phyloP scores from a whole-genome alignment of 805 yeast genomes.

The Wickerhamiella slavikovae region DNA sequence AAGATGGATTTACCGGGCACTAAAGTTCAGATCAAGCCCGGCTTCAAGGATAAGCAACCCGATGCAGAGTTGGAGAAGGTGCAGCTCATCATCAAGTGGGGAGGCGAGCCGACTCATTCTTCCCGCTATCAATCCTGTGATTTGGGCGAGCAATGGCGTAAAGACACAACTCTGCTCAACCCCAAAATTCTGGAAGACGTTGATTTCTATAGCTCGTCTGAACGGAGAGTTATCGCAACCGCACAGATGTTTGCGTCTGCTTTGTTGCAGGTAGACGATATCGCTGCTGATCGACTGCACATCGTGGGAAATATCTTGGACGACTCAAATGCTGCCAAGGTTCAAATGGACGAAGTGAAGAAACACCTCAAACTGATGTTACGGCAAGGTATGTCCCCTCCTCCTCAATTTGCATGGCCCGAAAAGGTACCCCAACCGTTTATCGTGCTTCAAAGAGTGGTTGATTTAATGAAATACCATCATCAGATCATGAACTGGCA shows the following conservation, averaged over 20 bases:
- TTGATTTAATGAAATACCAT: conserved; percentile 87
- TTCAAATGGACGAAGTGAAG: conserved; percentile 91
- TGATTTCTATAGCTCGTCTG: conserved; percentile 75
- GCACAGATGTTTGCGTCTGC: conserved; percentile 77
- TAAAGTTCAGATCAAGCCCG: conserved; percentile 85
- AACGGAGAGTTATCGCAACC: conserved; percentile 81
- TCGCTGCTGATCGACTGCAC: conserved; percentile 59
- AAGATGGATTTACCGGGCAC: conserved; percentile 89
- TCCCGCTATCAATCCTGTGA: conserved; percentile 88
- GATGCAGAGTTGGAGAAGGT: conserved; percentile 65
- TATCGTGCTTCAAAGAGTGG: conserved; percentile 79
- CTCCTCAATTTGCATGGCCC: conserved; percentile 97
- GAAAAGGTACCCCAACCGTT: conserved; percentile 96
- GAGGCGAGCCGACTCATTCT: conserved; percentile 98
- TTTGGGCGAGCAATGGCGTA: conserved; percentile 88
- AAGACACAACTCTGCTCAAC: conserved; percentile 71
- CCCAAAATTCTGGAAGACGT: conserved; percentile 70
- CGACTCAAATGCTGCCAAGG: conserved; percentile 96
- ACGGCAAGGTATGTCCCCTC: conserved; percentile 91
- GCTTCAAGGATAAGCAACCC: conserved; percentile 19
- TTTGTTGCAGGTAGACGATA: conserved; percentile 44
- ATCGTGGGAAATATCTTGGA: conserved; percentile 81
- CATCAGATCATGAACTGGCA: conserved; percentile 65
- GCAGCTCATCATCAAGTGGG: conserved; percentile 93
- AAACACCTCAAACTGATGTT: conserved; percentile 85